A percentile compares a stretch with the other conserved stretches of the same genome.
phyloP scores from a whole-genome alignment of 176 grass and related monocot species.

The Cenchrus fungigraminus region DNA sequence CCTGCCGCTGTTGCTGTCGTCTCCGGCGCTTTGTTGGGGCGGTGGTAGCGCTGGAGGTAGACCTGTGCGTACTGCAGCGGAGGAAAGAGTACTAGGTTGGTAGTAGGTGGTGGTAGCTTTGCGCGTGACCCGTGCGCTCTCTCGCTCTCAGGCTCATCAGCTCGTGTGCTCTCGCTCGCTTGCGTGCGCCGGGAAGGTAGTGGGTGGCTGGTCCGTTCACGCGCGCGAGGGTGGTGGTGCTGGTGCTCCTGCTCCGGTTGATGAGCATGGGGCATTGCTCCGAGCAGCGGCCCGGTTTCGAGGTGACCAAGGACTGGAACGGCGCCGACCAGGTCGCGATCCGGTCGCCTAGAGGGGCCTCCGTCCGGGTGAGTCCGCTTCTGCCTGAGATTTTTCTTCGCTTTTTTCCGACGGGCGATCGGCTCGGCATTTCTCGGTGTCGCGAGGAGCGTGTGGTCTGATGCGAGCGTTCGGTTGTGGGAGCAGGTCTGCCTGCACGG shows the following conservation, averaged over 20 bases:
- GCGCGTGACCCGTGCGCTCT: slow-evolving; percentile 10
- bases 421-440: not conserved
- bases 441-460: not conserved
- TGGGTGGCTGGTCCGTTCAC: slow-evolving; percentile 33
- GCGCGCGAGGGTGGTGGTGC: not conserved
- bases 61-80: not conserved
- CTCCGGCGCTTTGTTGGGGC: slow-evolving; percentile 10
- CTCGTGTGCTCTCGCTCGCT: slow-evolving; percentile 10
- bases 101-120: slow-evolving; percentile 18
- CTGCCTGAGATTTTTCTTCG: not conserved
- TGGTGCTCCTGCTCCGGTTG: not conserved
- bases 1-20: not conserved
- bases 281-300: slow-evolving; percentile 48
- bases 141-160: not conserved
- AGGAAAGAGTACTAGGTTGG: slow-evolving; percentile 21
- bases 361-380: slow-evolving; percentile 53
- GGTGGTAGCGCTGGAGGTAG: not conserved
- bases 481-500: slow-evolving; percentile 86
- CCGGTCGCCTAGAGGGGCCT: slow-evolving; percentile 62
- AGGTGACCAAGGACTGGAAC: slow-evolving; percentile 72
- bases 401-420: slow-evolving; percentile 2
- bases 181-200: slow-evolving; percentile 39
- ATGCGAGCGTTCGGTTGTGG: slow-evolving; percentile 29
- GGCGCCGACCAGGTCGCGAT: slow-evolving; percentile 65
- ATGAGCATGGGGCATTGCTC: slow-evolving; percentile 61